phyloP scores from a whole-genome alignment of 75 land plant genomes.

The Gnetum montanum region DNA sequence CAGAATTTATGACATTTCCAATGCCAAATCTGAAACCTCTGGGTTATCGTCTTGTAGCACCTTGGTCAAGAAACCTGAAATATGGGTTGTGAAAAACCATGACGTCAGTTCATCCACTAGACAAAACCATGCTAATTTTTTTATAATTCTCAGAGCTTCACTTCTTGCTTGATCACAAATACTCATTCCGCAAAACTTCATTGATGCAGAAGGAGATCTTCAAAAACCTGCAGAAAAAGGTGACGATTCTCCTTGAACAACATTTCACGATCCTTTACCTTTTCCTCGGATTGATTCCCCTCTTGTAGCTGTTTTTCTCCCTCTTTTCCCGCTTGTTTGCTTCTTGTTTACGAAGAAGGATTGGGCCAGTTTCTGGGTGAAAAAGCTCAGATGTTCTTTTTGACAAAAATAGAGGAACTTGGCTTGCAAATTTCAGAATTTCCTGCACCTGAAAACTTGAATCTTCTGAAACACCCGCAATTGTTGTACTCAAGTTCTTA shows the following conservation, averaged over 20 bases:
- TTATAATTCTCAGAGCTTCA: no score
- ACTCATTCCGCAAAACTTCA: no score
- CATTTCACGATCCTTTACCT: conserved; percentile 19
- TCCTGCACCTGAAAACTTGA: no score
- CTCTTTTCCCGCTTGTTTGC: neutral
- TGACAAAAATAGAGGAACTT: conserved; percentile 7
- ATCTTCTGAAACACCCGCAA: no score
- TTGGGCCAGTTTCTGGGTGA: neutral
- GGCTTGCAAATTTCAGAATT: neutral
- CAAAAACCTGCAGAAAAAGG: conserved; percentile 8
- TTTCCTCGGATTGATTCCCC: neutral
- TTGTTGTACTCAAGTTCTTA: no score
- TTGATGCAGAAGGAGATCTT: neutral
- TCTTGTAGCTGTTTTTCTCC: neutral
- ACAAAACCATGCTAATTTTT: no score
- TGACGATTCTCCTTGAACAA: conserved; percentile 31
- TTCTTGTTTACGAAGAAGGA: neutral
- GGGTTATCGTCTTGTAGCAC: conserved; percentile 43
- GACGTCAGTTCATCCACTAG: no score
- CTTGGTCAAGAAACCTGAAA: conserved; percentile 50
- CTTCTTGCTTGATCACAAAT: no score
- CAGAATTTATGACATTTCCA: conserved; percentile 41
- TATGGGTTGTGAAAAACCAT: conserved; percentile 1
- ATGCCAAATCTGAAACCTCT: conserved; percentile 32
- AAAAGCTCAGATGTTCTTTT: conserved; percentile 40